Base-by-base conservation (phyloP, 2,329 filamentous ascomycete genomes). In the Trichoderma arundinaceum region DNA sequence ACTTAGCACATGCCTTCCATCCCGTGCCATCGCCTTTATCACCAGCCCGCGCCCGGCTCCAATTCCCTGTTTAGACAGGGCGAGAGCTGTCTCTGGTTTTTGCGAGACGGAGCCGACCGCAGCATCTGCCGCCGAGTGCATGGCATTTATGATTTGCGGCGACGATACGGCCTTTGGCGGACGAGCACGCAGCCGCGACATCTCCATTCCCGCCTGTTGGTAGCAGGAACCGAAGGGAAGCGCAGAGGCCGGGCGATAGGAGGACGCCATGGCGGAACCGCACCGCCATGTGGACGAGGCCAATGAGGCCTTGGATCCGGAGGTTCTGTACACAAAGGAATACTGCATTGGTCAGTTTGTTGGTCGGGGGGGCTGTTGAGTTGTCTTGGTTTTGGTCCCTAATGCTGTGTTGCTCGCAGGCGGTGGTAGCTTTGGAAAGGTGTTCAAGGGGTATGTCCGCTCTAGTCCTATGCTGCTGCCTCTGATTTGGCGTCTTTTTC, bases 351-450 rank as follows among this genome's bases (percentile, higher is more conserved):
- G 90, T 92, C 79, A 72, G 86, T 74, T 64, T 32, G 41, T 19
- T 49, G 61, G 51, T 49, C 3, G 28, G 39, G 12, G 15, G 44
- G 33, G 35, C 17, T 44, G 22, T 53, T 9, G 43, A 17, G 41
- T 19, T 19, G 7, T 59, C 49, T 46, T 44, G 59, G 38, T 33
- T 49, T 22, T 22, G 62, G 32, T 68, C 69, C 73, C 66, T 68
- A 66, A 63, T 53, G 60, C 60, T 38, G 17, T 63, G 60, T 32
- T 46, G 60, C 39, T 63, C 63, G 38, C 73, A 93, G 94, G 95
- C 72, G 95, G 95, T 72, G 95, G 95, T 68, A 98, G 94, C 79
- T 99, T 99, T 81, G 95, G 95, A 75, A 96, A 96, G 80, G 95
- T 99, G 68, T 99, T 94, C 86, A 98, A 98, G 86, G 95, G 95